Conservation (phyloP, 805 yeast species). For the Trichomonascus vanleenenianus region DNA sequence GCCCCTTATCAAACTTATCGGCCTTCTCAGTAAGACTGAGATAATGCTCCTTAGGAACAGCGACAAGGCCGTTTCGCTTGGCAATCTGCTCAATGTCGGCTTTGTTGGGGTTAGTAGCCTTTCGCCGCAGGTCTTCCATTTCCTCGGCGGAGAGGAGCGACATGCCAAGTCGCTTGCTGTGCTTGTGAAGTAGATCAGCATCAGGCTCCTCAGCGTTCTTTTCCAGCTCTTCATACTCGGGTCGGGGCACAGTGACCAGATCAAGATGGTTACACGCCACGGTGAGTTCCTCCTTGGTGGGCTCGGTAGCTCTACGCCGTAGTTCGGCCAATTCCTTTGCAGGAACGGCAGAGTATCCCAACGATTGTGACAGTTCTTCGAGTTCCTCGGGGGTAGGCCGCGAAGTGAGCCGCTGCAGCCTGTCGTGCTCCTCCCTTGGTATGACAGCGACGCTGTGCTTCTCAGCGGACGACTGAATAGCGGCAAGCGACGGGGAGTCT, state of each 20-base stretch:
- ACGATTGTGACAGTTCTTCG: slow-evolving; percentile 5
- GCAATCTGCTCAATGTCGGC: slow-evolving; percentile 22
- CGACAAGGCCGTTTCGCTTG: slow-evolving; percentile 21
- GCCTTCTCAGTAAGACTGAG: slow-evolving; percentile 12
- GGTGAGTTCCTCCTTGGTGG: slow-evolving; percentile 12
- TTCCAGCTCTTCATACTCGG: slow-evolving; percentile 18
- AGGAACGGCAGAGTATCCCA: slow-evolving; percentile 9
- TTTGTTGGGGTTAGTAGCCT: slow-evolving; percentile 23
- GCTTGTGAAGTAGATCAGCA: slow-evolving; percentile 10
- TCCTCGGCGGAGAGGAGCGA: slow-evolving; percentile 15
- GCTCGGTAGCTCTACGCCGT: slow-evolving; percentile 9
- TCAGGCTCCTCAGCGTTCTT: slow-evolving; percentile 18
- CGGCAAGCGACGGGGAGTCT: slow-evolving; percentile 16
- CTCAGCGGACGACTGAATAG: slow-evolving; percentile 8
- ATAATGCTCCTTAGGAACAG: slow-evolving; percentile 17
- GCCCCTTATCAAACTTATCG: slow-evolving; percentile 10
- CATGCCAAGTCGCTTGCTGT: slow-evolving; percentile 14
- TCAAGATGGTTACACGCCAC: slow-evolving; percentile 13
- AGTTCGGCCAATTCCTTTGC: slow-evolving; percentile 11
- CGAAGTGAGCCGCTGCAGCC: slow-evolving; percentile 14
- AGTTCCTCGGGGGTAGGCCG: slow-evolving; percentile 17
- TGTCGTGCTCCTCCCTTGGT: slow-evolving; percentile 10
- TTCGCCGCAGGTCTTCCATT: slow-evolving; percentile 15
- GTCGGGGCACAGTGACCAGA: slow-evolving; percentile 14
- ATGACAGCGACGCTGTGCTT: slow-evolving; percentile 13